A percentile compares a stretch with the other conserved stretches of the same genome.
These are phyloP conservation scores for Fusarium sp. DNA, from an alignment of 2,329 filamentous ascomycete species.

Conservation along the genomic window DNA sequence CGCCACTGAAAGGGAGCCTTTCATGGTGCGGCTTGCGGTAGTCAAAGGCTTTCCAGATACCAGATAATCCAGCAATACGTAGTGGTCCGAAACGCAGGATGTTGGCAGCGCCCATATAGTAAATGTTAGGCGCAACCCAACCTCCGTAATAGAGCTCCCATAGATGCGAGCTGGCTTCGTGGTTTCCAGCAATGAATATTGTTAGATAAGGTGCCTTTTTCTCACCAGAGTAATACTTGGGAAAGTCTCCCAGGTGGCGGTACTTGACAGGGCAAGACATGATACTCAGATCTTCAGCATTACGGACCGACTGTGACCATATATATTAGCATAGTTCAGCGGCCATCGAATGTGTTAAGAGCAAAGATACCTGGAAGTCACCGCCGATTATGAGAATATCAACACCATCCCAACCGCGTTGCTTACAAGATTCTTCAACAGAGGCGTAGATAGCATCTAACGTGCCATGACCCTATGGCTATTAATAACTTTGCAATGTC, in stretches of 20 bases:
- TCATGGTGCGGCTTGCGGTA: slow-evolving; percentile 88
- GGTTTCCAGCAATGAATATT: slow-evolving; percentile 93
- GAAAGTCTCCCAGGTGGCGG: slow-evolving; percentile 89
- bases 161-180: slow-evolving; percentile 90
- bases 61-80: slow-evolving; percentile 88
- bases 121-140: slow-evolving; percentile 97
- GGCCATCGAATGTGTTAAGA: neutral
- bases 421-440: slow-evolving; percentile 74
- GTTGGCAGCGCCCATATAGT: slow-evolving; percentile 95
- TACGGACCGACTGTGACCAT: slow-evolving; percentile 77
- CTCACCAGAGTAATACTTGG: slow-evolving; percentile 88
- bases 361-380: slow-evolving; percentile 80
- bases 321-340: slow-evolving; percentile 13
- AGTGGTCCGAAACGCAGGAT: slow-evolving; percentile 85
- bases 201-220: slow-evolving; percentile 87
- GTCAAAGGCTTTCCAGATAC: slow-evolving; percentile 94
- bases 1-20: slow-evolving; percentile 82
- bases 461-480: slow-evolving; percentile 83
- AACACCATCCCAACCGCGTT: slow-evolving; percentile 81
- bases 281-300: slow-evolving; percentile 85
- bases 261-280: slow-evolving; percentile 94
- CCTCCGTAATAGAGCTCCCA: slow-evolving; percentile 96
- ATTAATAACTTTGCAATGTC: slow-evolving; percentile 34
- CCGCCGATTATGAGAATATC: slow-evolving; percentile 95
- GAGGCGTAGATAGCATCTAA: slow-evolving; percentile 92